Evolutionary conservation across 2,329 filamentous ascomycete genomes (phyloP), one percentile per base, ranked within the genome.

Genomic region (Xylariaceae sp.): DNA sequence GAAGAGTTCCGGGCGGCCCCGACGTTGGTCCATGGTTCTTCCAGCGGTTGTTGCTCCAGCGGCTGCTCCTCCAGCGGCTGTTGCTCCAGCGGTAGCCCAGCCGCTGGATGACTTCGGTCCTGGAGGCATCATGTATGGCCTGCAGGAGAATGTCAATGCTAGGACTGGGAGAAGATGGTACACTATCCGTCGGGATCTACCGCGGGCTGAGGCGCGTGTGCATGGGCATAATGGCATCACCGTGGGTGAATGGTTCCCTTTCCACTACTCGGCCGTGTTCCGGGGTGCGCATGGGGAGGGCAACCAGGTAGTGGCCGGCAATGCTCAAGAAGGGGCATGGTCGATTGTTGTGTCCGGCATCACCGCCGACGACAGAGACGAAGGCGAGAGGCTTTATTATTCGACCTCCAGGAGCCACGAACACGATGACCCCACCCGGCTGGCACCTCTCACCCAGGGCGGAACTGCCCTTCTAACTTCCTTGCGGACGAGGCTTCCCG

Each of bases 171-270:
- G 37, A 9, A 48, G 36, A n/a, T 33, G 33, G 0, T 53, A 55
- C 26, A 43, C 41, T 2, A 27, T 58, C 1, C 49, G 57, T 18
- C 41, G 43, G 0, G 27, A 35, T 8, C 21, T 57, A 1, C 44
- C 43, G 2, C 45, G 45, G 15, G 42, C 17, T 9, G 28, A 44
- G 2, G 30, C 41, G 2, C 55, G 55, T 13, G 42, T 48, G 1
- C 56, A 45, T 8, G 56, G 56, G 3, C 46, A 59, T 32, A 59
- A 59, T 17, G 43, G 23, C 3, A 44, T 57, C 12, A 13, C 38
- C 3, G 38, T 53, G 1, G 56, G 56, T 2, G 18, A 50, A 8
- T 59, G 56, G 56, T 59, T 47, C 9, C 47, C 53, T 2, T 46
- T 45, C 6, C 51, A 54, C 18, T 38, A 57, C 9, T 51, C 49